phyloP scores from a whole-genome alignment of 2,329 filamentous ascomycete species.

The Ciborinia camelliae region DNA sequence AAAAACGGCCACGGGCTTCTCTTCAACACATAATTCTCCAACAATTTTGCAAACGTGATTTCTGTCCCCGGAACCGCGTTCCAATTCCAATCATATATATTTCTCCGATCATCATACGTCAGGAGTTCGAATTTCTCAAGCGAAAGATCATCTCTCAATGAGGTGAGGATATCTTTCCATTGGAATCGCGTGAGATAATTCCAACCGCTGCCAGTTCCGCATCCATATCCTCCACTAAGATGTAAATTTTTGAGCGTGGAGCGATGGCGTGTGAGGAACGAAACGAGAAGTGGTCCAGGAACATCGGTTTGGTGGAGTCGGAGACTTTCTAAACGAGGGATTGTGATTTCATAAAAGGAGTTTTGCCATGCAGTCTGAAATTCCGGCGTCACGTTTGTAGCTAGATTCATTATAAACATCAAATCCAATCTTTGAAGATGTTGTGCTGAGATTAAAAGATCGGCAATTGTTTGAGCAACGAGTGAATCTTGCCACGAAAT shows the following conservation, averaged over 20 bases:
- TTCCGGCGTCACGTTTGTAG: constrained; percentile 13
- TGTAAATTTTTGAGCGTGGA: constrained; percentile 8
- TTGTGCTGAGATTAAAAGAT: not conserved
- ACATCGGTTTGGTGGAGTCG: constrained; percentile 18
- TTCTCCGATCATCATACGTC: constrained; percentile 13
- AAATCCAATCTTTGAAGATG: constrained; percentile 11
- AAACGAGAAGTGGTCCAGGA: constrained; percentile 4
- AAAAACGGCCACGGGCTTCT: constrained; percentile 11
- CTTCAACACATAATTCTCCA: not conserved
- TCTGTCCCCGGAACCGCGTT: not conserved
- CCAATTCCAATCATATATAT: constrained; percentile 19
- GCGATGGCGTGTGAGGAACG: constrained; percentile 3
- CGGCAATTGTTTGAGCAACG: constrained; percentile 2
- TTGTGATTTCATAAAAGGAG: constrained; percentile 6
- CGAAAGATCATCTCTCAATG: not conserved
- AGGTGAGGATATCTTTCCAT: constrained; percentile 15
- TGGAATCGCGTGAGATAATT: constrained; percentile 10
- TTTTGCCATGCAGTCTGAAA: constrained; percentile 12
- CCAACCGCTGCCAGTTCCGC: constrained; percentile 12
- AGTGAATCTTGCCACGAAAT: constrained; percentile 14
- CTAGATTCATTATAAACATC: constrained; percentile 18
- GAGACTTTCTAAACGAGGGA: constrained; percentile 10
- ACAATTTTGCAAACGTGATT: not conserved
- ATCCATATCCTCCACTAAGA: constrained; percentile 10
- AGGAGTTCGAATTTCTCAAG: constrained; percentile 14